These are phyloP conservation scores for Fusarium oligoseptatum DNA, from an alignment of 2,329 filamentous ascomycete species.

Conservation along the genomic window DNA sequence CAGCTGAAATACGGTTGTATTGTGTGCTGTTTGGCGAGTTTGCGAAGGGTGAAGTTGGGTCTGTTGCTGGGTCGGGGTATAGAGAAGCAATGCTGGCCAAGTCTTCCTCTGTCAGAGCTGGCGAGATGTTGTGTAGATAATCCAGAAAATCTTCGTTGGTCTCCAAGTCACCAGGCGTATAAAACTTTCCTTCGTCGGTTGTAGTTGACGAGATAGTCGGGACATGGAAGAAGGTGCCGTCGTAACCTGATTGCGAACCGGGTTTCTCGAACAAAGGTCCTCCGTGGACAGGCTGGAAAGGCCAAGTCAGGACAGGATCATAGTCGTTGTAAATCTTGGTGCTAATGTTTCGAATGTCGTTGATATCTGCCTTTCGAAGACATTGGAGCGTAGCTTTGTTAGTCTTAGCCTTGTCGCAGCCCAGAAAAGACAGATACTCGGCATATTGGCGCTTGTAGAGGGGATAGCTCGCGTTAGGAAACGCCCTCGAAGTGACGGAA, in stretches of 20 bases:
- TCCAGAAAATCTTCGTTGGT: slow-evolving; percentile 54
- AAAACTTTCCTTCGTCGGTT: slow-evolving; percentile 54
- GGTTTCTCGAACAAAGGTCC: slow-evolving; percentile 61
- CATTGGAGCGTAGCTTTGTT: slow-evolving; percentile 54
- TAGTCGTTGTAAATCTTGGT: slow-evolving; percentile 54
- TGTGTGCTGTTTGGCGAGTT: slow-evolving; percentile 58
- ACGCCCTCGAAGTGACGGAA: slow-evolving; percentile 53
- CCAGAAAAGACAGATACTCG: slow-evolving; percentile 47
- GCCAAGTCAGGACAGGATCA: slow-evolving; percentile 59
- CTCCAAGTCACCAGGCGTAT: slow-evolving; percentile 49
- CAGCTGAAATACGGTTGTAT: slow-evolving; percentile 58
- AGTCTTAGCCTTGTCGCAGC: slow-evolving; percentile 43
- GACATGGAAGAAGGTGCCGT: slow-evolving; percentile 54
- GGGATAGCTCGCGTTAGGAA: slow-evolving; percentile 52
- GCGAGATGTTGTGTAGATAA: slow-evolving; percentile 53
- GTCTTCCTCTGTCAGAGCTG: slow-evolving; percentile 48
- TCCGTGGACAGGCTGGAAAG: slow-evolving; percentile 62
- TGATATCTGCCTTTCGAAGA: slow-evolving; percentile 53
- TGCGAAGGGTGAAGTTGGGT: slow-evolving; percentile 52
- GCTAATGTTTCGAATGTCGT: slow-evolving; percentile 54
- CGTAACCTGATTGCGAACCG: slow-evolving; percentile 57
- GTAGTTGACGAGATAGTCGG: slow-evolving; percentile 54
- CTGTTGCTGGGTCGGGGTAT: slow-evolving; percentile 53
- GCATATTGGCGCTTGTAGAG: slow-evolving; percentile 51
- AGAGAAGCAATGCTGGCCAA: slow-evolving; percentile 46